Evolutionary conservation across 2,329 filamentous ascomycete species (phyloP).

Genomic region (Laburnicola sp.): DNA sequence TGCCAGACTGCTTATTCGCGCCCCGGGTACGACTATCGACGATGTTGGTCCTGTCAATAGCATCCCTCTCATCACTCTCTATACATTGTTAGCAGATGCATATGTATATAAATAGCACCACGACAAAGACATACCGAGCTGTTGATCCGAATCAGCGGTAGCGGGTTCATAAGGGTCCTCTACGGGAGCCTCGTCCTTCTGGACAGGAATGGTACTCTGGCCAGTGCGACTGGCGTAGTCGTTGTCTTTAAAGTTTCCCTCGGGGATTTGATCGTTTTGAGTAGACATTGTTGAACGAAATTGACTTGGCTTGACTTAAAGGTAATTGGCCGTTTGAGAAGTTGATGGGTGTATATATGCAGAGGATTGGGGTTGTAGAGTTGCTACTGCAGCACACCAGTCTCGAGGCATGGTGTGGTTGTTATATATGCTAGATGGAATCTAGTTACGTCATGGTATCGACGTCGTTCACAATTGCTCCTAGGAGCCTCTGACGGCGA

Average conservation of each 20-base stretch:
- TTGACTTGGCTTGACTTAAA: too few species aligned
- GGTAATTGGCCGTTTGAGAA: slow-evolving; percentile 7
- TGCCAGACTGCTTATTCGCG: slow-evolving; percentile 49
- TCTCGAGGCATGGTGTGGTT: too few species aligned
- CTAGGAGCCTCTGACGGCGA: background rate
- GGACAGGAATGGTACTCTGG: slow-evolving; percentile 51
- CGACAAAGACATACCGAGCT: slow-evolving; percentile 46
- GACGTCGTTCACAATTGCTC: too few species aligned
- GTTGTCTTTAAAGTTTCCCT: slow-evolving; percentile 46
- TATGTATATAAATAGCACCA: background rate
- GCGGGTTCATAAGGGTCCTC: slow-evolving; percentile 51
- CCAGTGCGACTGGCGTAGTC: slow-evolving; percentile 54
- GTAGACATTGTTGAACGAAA: slow-evolving; percentile 30
- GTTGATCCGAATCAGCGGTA: slow-evolving; percentile 52
- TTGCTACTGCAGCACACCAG: too few species aligned
- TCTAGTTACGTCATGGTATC: slow-evolving; percentile 6
- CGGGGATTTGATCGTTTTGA: slow-evolving; percentile 36
- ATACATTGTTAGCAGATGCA: background rate
- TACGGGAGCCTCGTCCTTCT: slow-evolving; percentile 51
- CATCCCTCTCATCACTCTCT: slow-evolving; percentile 51
- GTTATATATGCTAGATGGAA: background rate
- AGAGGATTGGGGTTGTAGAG: slow-evolving; percentile 5
- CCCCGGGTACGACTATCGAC: slow-evolving; percentile 53
- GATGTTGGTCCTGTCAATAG: slow-evolving; percentile 55
- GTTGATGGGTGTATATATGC: background rate